Percentiles rank a stretch among this genome's conserved stretches.
Conservation (phyloP, 2,329 filamentous ascomycete species). For the Neophaeococcomyces mojaviensis region DNA sequence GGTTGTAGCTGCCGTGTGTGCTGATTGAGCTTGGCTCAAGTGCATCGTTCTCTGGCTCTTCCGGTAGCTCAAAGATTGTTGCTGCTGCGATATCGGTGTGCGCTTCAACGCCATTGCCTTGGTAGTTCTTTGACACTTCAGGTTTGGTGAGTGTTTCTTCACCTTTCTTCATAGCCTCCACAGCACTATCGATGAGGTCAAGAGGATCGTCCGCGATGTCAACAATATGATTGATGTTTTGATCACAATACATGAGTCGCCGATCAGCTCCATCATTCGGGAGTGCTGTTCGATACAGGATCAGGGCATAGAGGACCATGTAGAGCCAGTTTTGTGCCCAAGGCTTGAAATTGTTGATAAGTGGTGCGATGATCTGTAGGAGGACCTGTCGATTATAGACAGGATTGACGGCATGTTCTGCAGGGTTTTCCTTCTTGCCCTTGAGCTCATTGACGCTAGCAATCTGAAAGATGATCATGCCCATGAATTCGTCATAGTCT, state of each 20-base stretch:
- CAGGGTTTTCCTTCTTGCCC: conserved; percentile 13
- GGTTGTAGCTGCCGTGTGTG: too few species aligned
- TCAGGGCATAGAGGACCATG: conserved; percentile 18
- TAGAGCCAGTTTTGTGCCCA: conserved; percentile 19
- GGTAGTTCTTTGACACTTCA: background rate
- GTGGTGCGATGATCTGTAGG: conserved; percentile 14
- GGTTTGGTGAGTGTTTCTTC: background rate
- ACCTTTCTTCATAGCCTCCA: background rate
- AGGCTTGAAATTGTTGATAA: conserved; percentile 18
- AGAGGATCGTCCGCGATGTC: background rate
- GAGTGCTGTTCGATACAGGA: conserved; percentile 11
- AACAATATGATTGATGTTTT: background rate
- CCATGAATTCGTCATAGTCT: conserved; percentile 18
- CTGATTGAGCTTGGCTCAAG: too few species aligned
- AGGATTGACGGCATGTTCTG: conserved; percentile 14
- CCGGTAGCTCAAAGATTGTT: background rate
- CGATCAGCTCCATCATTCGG: conserved; percentile 12
- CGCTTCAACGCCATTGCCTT: background rate
- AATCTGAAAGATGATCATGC: conserved; percentile 10
- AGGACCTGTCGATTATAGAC: conserved; percentile 20
- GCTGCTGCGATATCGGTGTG: background rate
- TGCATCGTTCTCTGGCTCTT: too few species aligned
- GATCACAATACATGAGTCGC: conserved; percentile 10
- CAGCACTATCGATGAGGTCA: background rate
- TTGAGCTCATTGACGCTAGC: conserved; percentile 4